A percentile compares a stretch with the other conserved stretches of the same genome.
Conservation (phyloP, 495 filamentous ascomycete genomes). For the Tetracladium setigerum region DNA sequence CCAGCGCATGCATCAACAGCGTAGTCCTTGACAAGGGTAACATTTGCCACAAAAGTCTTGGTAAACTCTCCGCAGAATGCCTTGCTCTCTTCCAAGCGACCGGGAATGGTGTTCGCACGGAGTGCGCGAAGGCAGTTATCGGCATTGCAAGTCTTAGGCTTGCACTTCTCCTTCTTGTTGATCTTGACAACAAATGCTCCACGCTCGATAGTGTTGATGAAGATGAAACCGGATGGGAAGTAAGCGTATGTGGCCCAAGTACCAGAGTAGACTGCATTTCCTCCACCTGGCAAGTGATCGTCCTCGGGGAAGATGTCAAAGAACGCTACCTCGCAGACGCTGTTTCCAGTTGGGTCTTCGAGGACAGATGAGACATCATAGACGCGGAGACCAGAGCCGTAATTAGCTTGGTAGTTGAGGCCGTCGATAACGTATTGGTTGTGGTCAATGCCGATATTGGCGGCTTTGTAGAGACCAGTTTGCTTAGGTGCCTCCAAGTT, state of each 20-base stretch:
- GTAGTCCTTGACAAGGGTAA: not conserved
- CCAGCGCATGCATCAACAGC: not conserved
- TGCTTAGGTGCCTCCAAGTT: constrained; percentile 39
- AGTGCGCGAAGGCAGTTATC: constrained; percentile 5
- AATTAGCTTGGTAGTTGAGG: constrained; percentile 49
- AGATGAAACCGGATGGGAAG: constrained; percentile 30
- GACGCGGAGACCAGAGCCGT: constrained; percentile 49
- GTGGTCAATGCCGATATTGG: constrained; percentile 46
- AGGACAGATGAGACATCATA: constrained; percentile 47
- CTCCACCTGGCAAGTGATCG: constrained; percentile 4
- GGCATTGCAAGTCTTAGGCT: constrained; percentile 1
- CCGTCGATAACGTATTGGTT: constrained; percentile 52
- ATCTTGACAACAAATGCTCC: constrained; percentile 27
- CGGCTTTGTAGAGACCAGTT: constrained; percentile 45
- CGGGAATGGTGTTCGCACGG: not conserved
- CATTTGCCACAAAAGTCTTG: constrained; percentile 9
- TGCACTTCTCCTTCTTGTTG: constrained; percentile 3
- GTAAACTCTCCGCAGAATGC: constrained; percentile 6
- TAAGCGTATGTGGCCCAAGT: constrained; percentile 30
- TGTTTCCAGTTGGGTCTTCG: constrained; percentile 35
- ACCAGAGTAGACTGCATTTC: constrained; percentile 24
- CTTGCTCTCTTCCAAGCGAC: constrained; percentile 4
- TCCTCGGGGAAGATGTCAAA: constrained; percentile 11
- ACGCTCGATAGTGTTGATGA: constrained; percentile 33
- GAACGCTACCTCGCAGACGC: constrained; percentile 6